Conservation (phyloP, 2,329 filamentous ascomycete species). For the Ophiognomonia clavigignenti-juglandacearum region DNA sequence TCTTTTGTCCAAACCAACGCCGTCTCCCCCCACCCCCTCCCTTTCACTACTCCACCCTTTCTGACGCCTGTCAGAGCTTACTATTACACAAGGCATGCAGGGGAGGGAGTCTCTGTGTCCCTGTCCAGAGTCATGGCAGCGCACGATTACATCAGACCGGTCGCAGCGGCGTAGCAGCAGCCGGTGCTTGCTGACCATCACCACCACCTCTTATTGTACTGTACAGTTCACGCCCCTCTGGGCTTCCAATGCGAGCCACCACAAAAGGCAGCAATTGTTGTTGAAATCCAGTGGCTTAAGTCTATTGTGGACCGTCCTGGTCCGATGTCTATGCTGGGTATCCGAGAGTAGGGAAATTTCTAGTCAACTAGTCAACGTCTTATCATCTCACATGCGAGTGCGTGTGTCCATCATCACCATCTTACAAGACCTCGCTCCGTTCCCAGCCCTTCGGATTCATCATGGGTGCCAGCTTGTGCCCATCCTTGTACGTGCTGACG, state of each 20-base stretch:
- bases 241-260: no score
- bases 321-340: slow-evolving; percentile 7
- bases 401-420: background rate
- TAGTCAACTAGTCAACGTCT: background rate
- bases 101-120: no score
- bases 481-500: slow-evolving; percentile 73
- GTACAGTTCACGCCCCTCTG: no score
- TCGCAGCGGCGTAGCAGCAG: no score
- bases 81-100: background rate
- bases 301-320: background rate
- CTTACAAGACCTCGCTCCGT: slow-evolving; percentile 60
- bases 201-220: no score
- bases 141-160: no score
- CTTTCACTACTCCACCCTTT: background rate
- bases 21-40: no score
- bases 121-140: no score
- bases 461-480: slow-evolving; percentile 56
- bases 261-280: no score
- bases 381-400: background rate
- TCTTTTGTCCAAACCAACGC: no score
- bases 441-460: slow-evolving; percentile 73
- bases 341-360: slow-evolving; percentile 1
- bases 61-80: background rate
- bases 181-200: no score
- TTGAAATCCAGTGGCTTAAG: background rate